Evolutionary conservation across 2,329 filamentous ascomycete genomes (phyloP), one percentile per base, ranked within the genome.

Genomic region (Ophiostoma pallidulum): DNA sequence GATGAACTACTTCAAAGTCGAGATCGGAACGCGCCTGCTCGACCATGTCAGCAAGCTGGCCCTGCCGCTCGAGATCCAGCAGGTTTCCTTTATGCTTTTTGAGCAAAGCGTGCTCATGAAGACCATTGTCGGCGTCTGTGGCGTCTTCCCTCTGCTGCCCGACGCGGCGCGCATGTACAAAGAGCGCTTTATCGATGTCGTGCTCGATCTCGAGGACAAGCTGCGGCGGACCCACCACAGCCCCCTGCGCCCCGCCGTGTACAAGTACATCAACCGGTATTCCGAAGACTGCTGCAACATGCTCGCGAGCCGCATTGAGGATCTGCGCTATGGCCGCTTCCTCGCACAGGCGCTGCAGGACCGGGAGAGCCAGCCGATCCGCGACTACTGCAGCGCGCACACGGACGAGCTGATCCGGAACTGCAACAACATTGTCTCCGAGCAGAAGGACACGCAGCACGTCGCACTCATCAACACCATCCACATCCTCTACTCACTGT

Each of bases 1-100:
- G 16, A 98, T 91, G 0, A 97, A 92, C 51, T 98, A 98, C 64
- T 99, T 99, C 68, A 99, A 98, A 66, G 90, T 97, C 1, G 92
- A 98, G 62, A 98, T 99, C 46, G 94, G 92, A 7, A 79, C 87
- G 19, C 80, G 92, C 20, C 69, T 99, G n/a, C 73, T 99, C 9
- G 91, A 97, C 54, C 92, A 98, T 58, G 84, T 96, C 66, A 91
- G 91, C 60, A 78, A 83, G 10, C 89, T 98, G 54, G 90, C 91
- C 1, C 89, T 96, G 50, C 77, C 86, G 3, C 75, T 72, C 44
- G 76, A 80, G 13, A 70, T 97, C 55, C 90, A 97, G 62, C 87
- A 90, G 59, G 86, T 92, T 2, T 96, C 91, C 0, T 98, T 98
- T 64, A 90, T 84, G 2, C 82, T 96, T 56, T 87, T 97, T 50